Evolutionary conservation across 305 asterid species (phyloP).

Genomic region (Fraxinus dipetala): DNA sequence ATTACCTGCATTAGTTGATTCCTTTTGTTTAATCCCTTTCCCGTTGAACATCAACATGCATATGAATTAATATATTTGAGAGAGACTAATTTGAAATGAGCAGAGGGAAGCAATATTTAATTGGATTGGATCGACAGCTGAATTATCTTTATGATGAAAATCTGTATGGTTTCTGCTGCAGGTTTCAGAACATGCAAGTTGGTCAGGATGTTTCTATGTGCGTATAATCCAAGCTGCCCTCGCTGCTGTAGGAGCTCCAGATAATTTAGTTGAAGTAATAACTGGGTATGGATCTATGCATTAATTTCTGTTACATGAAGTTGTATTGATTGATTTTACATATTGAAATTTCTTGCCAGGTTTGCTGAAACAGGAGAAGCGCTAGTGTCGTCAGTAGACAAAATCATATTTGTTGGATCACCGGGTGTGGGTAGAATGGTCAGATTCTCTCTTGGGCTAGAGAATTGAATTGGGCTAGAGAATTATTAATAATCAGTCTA

Average conservation of each 20-base stretch:
- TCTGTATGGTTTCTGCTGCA: conserved; percentile 29
- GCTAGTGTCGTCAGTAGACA: conserved; percentile 83
- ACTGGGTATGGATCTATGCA: conserved; percentile 65
- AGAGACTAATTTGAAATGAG: conserved; percentile 7
- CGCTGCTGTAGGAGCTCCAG: conserved; percentile 98
- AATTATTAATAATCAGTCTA: not conserved
- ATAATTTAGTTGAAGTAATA: conserved; percentile 90
- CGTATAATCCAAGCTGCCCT: conserved; percentile 92
- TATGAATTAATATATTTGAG: not conserved
- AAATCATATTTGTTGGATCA: conserved; percentile 92
- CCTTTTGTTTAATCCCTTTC: not conserved
- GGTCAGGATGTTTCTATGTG: conserved; percentile 97
- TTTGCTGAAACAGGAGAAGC: conserved; percentile 99
- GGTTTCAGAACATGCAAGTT: conserved; percentile 98
- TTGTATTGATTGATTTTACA: conserved; percentile 27
- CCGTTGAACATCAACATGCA: not conserved
- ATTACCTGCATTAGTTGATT: not conserved
- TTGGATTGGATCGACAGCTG: not conserved
- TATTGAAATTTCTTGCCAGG: conserved; percentile 42
- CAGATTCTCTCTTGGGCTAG: conserved; percentile 25
- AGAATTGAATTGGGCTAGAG: not conserved
- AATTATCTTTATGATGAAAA: conserved; percentile 23
- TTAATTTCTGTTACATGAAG: conserved; percentile 14
- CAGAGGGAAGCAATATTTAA: not conserved
- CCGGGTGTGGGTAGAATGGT: conserved; percentile 97